A percentile compares a stretch with the other conserved stretches of the same genome.
phyloP scores from a whole-genome alignment of 2,329 filamentous ascomycete genomes.

The Colletotrichum tanaceti region DNA sequence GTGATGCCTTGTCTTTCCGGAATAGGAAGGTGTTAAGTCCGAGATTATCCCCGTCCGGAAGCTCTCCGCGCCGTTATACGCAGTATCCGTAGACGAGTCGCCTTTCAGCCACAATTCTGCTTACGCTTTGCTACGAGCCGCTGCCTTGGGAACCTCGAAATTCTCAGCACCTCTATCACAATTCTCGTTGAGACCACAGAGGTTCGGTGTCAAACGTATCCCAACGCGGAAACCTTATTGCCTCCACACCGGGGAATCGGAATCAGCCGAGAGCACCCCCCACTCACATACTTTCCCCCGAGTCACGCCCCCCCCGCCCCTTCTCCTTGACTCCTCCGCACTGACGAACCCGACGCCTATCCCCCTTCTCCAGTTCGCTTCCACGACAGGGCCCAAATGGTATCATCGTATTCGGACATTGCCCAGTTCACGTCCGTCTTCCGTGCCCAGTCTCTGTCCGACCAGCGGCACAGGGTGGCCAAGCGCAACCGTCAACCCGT shows the following conservation, averaged over 20 bases:
- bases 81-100: not conserved
- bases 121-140: not conserved
- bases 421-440: conserved; percentile 51
- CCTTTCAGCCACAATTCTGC: not conserved
- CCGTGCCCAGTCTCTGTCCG: conserved; percentile 47
- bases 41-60: not conserved
- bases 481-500: conserved; percentile 56
- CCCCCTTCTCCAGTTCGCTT: not conserved
- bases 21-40: conserved; percentile 9
- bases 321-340: not conserved
- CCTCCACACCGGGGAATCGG: not conserved
- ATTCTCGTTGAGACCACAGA: not conserved
- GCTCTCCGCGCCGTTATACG: not conserved
- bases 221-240: not conserved
- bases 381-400: not conserved
- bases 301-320: too few relatives aligned
- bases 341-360: not conserved
- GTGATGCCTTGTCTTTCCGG: not conserved
- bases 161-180: too few relatives aligned
- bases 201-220: not conserved
- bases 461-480: conserved; percentile 48
- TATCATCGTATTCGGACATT: conserved; percentile 31
- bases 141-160: not conserved
- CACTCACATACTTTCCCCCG: not conserved
- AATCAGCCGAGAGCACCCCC: not conserved